Base-by-base conservation (phyloP, 169 alveolate species). In the Plasmodium adleri region DNA sequence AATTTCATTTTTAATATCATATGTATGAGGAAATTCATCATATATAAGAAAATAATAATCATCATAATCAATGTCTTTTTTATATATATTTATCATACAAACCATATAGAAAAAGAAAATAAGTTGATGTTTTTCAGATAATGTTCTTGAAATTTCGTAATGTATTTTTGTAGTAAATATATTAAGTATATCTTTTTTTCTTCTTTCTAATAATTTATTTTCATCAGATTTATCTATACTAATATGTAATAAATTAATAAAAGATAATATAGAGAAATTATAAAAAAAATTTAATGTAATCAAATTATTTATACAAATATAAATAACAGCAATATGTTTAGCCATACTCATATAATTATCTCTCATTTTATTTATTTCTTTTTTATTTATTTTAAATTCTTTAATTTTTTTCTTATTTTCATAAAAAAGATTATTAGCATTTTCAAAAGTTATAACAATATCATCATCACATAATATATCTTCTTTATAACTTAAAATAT, bases 341-440 rank as follows among this genome's bases (percentile, higher is more conserved):
- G 91, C 68, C 59, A 83, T 68, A 62, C 83, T 83, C 24, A 83
- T 83, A 49, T 83, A 83, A 17, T 83, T 83, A 20, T 83, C 59
- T 20, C 91, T 83, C 4, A 83, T 83, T 68, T 83, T 83, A 15
- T 49, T 67, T 39, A 83, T 83, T 56, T 83, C 91, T 15, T 68
- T 68, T 63, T 83, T 83, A 63, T 83, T 83, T n/a, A 83, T 83
- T 68, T 83, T 83, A 45, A 67, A 83, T n/a, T 83, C 91, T 83
- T 83, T 83, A 70, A 83, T 83, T 83, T 83, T 83, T 83, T 83
- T 83, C 54, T 83, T 63, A 83, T 83, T 83, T 83, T 83, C 72
- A 7, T 39, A 62, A 49, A 56, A 83, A 15, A 83, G 45, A 13
- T 83, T 68, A n/a, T 83, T 83, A 1, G 91, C 85, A 54, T 58